Percentiles rank a stretch among this genome's conserved stretches.
These are phyloP conservation scores for Rasamsonia emersonii DNA, from an alignment of 2,329 filamentous ascomycete genomes.

Conservation along the genomic window DNA sequence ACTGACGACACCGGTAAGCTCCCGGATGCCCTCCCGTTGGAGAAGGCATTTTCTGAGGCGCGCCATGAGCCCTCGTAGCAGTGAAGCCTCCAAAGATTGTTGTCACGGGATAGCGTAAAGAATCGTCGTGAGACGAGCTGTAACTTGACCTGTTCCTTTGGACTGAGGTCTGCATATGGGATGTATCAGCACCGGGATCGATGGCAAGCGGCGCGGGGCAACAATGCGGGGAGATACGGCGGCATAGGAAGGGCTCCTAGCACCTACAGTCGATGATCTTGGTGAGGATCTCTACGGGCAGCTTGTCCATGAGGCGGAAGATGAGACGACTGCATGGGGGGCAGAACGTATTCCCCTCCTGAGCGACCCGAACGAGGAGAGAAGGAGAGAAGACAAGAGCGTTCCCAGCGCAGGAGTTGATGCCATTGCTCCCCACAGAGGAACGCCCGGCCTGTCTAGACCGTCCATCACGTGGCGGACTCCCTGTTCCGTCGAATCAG, in stretches of 20 bases:
- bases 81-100: constrained; percentile 64
- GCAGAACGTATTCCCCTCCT: constrained; percentile 11
- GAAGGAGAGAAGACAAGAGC: too few species aligned
- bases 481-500: too few species aligned
- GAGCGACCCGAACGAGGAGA: background rate
- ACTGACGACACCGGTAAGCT: constrained; percentile 40
- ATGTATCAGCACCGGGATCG: too few species aligned
- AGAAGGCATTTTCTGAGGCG: constrained; percentile 34
- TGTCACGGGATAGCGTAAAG: constrained; percentile 60
- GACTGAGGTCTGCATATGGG: constrained; percentile 50
- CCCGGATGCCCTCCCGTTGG: constrained; percentile 25
- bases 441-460: too few species aligned
- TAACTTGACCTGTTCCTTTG: constrained; percentile 55
- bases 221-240: constrained; percentile 13
- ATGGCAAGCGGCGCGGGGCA: too few species aligned
- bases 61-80: constrained; percentile 68
- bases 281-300: constrained; percentile 57
- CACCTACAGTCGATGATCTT: constrained; percentile 55
- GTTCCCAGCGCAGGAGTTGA: too few species aligned
- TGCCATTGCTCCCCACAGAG: too few species aligned
- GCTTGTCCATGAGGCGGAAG: constrained; percentile 39
- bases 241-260: constrained; percentile 2
- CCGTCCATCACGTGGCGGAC: too few species aligned
- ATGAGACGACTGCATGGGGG: constrained; percentile 18
- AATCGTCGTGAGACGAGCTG: constrained; percentile 63